These are phyloP conservation scores for Fusarium lyarnte DNA, from an alignment of 2,329 filamentous ascomycete species.

Conservation along the genomic window DNA sequence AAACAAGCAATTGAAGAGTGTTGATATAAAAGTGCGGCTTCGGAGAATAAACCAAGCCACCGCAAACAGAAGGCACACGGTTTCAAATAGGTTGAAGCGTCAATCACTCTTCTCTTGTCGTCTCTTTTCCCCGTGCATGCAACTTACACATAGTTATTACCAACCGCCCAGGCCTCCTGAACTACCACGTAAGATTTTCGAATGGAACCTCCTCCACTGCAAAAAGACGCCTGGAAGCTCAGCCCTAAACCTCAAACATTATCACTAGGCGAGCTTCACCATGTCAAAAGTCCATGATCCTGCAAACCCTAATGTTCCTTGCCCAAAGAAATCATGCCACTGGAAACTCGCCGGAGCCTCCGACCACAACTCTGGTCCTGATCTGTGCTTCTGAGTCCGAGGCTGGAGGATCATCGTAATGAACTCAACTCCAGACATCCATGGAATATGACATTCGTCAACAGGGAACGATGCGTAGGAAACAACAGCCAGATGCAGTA, in stretches of 20 bases:
- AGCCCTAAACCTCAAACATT: slow-evolving; percentile 7
- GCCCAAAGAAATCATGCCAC: neutral
- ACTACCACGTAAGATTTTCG: neutral
- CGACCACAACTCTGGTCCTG: neutral
- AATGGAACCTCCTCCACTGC: neutral
- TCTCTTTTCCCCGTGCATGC: slow-evolving; percentile 9
- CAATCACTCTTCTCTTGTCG: neutral
- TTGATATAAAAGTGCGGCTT: neutral
- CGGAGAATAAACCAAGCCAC: slow-evolving; percentile 26
- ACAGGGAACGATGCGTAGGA: slow-evolving; percentile 6
- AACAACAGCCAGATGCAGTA: slow-evolving; percentile 1
- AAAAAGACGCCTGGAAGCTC: neutral
- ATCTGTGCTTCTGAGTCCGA: slow-evolving; percentile 2
- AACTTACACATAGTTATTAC: slow-evolving; percentile 11
- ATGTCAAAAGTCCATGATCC: neutral
- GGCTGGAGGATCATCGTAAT: neutral
- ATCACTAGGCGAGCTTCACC: neutral
- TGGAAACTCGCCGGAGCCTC: neutral
- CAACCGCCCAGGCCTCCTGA: slow-evolving; percentile 1
- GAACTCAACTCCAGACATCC: neutral
- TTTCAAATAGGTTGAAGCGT: neutral
- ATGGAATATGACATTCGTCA: slow-evolving; percentile 15
- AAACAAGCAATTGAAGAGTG: neutral
- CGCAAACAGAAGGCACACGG: slow-evolving; percentile 12
- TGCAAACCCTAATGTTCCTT: neutral